phyloP scores from a whole-genome alignment of 148 eudicot genomes.

The Limonium bicolor region DNA sequence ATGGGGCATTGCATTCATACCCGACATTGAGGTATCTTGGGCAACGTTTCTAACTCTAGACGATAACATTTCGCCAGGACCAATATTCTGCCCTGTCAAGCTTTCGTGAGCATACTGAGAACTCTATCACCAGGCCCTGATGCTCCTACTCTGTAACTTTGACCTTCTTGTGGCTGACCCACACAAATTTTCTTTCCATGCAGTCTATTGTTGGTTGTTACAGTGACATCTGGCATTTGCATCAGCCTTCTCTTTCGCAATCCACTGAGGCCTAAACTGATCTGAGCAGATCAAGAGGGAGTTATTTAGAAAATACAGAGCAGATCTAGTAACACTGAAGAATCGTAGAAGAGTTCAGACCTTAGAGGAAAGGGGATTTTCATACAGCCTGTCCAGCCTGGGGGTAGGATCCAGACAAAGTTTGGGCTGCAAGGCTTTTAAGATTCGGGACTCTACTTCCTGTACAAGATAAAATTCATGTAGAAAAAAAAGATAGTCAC shows the following conservation, averaged over 20 bases:
- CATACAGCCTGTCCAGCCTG: constrained; percentile 58
- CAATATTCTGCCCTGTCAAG: constrained; percentile 29
- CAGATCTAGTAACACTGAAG: constrained; percentile 5
- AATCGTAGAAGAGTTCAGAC: constrained; percentile 21
- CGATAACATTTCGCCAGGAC: constrained; percentile 18
- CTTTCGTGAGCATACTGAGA: constrained; percentile 40
- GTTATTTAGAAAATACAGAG: constrained; percentile 6
- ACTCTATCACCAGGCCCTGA: constrained; percentile 25
- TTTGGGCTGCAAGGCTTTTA: constrained; percentile 80
- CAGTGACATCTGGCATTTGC: constrained; percentile 43
- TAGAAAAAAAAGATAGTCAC: neutral
- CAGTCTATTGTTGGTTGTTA: constrained; percentile 30
- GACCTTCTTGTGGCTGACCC: constrained; percentile 50
- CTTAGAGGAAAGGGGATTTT: constrained; percentile 28
- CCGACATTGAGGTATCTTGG: constrained; percentile 22
- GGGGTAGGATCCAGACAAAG: constrained; percentile 83
- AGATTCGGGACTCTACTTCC: constrained; percentile 94
- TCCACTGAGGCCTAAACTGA: constrained; percentile 47
- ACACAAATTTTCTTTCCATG: constrained; percentile 59
- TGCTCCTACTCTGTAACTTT: constrained; percentile 38
- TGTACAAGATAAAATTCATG: constrained; percentile 20
- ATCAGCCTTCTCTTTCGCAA: constrained; percentile 50
- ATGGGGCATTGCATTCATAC: constrained; percentile 20
- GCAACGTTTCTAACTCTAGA: constrained; percentile 20
- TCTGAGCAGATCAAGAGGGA: constrained; percentile 33